Base-by-base conservation (phyloP, 2,329 filamentous ascomycete species). In the Epichloe glyceriae region DNA sequence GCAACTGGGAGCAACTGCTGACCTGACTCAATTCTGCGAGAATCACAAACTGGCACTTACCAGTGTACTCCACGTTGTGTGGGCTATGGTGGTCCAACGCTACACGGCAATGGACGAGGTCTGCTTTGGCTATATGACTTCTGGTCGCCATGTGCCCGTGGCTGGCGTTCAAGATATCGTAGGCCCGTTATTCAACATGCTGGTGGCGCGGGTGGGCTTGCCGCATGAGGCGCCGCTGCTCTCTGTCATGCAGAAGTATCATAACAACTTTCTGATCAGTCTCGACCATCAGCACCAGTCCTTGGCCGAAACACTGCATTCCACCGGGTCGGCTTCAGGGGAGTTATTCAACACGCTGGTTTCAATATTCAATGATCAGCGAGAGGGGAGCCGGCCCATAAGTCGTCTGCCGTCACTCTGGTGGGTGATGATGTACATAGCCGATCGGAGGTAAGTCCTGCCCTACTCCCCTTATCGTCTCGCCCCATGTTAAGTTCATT, bases 171-270 rank as follows among this genome's bases (percentile, higher is more conserved):
- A 73, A 3, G 64, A 71, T 3, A 69, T 74, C 2, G 68, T 75
- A 11, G 77, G 77, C 0, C 67, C 70, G 6, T 73, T 78, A 43
- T 73, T 79, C 53, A 78, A 76, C 50, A 77, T 79, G 70, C 66
- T 79, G 2, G 71, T 75, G 15, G 22, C 19, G 7, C 37, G 46
- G 11, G 30, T 47, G 43, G 4, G 43, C 44, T 55, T 73, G 61
- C 54, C 49, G 66, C 45, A 50, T 65, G 1, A 60, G 76, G 11
- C 51, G 0, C n/a, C 41, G 20, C 14, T 46, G 14, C 59, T 2
- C 2, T 37, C 44, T n/a, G 19, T 35, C n/a, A 46, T 46, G 44
- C 12, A 35, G 17, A 14, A 20, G 33, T 22, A 75, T 1, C 74
- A 76, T 40, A 61, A 62, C 12, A 68, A 75, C 50, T 72, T 73